Conservation (phyloP, 169 alveolate genomes). For the Cryptosporidium ubiquitum region DNA sequence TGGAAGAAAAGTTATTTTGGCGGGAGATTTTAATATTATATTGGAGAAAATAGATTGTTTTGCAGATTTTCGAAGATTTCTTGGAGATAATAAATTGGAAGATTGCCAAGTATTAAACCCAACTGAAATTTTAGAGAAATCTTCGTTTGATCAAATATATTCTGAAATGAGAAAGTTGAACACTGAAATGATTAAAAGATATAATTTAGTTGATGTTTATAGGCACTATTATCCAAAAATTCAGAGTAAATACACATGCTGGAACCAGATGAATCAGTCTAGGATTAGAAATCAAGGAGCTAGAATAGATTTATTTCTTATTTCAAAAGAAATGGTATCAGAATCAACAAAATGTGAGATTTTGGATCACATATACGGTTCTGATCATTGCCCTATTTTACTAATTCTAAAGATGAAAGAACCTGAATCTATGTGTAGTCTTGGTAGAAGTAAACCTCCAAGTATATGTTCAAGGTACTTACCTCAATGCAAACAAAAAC, state of each 20-base stretch:
- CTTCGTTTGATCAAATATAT: neutral
- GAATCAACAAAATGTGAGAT: conserved; percentile 15
- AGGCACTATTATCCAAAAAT: conserved; percentile 13
- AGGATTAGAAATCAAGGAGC: conserved; percentile 46
- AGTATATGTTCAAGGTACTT: conserved; percentile 26
- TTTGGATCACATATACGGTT: conserved; percentile 28
- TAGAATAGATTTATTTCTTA: conserved; percentile 55
- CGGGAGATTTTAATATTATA: conserved; percentile 37
- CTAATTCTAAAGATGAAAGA: neutral
- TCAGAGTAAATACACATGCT: conserved; percentile 42
- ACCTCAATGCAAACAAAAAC: conserved; percentile 46
- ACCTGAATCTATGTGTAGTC: neutral
- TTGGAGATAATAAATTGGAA: neutral
- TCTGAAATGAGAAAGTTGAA: neutral
- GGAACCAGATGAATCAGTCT: conserved; percentile 37
- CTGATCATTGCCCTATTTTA: conserved; percentile 59
- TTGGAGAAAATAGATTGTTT: conserved; percentile 26
- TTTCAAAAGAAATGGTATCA: conserved; percentile 3
- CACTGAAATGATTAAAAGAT: neutral
- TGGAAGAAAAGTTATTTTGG: conserved; percentile 13
- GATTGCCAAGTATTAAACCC: neutral
- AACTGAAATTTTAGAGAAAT: neutral
- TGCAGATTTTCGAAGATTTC: neutral
- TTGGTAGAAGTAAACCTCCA: conserved; percentile 10
- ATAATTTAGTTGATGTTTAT: conserved; percentile 25